Evolutionary conservation across 2,329 filamentous ascomycete species (phyloP).

Genomic region (Penicillium brasilianum): DNA sequence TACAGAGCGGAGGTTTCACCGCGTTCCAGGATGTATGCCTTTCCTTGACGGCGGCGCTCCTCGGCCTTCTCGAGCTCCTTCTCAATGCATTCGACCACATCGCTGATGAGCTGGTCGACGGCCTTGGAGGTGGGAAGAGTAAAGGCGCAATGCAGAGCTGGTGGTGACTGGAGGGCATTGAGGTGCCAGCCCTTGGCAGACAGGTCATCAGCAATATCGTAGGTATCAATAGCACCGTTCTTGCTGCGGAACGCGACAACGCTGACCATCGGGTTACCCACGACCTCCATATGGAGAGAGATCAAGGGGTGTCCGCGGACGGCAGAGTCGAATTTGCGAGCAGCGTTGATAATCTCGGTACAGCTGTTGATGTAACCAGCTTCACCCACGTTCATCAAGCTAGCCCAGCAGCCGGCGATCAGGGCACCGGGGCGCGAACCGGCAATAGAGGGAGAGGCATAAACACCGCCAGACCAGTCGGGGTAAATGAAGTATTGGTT

Average conservation of each 20-base stretch:
- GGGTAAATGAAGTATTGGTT: constrained; percentile 97
- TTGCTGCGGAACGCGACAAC: constrained; percentile 87
- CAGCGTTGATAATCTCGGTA: constrained; percentile 81
- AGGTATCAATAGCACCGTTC: constrained; percentile 76
- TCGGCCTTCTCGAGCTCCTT: constrained; percentile 82
- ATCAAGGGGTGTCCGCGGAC: constrained; percentile 73
- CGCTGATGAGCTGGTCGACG: constrained; percentile 76
- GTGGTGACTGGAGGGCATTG: constrained; percentile 88
- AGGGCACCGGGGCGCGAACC: constrained; percentile 90
- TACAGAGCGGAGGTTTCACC: constrained; percentile 85
- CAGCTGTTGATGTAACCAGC: constrained; percentile 86
- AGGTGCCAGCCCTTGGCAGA: constrained; percentile 87
- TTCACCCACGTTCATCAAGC: constrained; percentile 85
- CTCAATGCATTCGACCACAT: constrained; percentile 63
- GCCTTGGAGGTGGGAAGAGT: constrained; percentile 83
- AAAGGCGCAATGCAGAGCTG: constrained; percentile 92
- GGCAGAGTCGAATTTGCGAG: constrained; percentile 79
- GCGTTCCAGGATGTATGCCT: constrained; percentile 56
- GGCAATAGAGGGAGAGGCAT: constrained; percentile 89
- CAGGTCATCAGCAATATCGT: constrained; percentile 93
- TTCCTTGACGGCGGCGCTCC: constrained; percentile 66
- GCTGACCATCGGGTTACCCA: constrained; percentile 85
- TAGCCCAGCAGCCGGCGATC: constrained; percentile 95
- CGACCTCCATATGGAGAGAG: constrained; percentile 72
- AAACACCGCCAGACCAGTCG: constrained; percentile 94